These are phyloP conservation scores for Sanghuangporus sanghuang DNA, from an alignment of 1,284 basidiomycete genomes.

Conservation along the genomic window DNA sequence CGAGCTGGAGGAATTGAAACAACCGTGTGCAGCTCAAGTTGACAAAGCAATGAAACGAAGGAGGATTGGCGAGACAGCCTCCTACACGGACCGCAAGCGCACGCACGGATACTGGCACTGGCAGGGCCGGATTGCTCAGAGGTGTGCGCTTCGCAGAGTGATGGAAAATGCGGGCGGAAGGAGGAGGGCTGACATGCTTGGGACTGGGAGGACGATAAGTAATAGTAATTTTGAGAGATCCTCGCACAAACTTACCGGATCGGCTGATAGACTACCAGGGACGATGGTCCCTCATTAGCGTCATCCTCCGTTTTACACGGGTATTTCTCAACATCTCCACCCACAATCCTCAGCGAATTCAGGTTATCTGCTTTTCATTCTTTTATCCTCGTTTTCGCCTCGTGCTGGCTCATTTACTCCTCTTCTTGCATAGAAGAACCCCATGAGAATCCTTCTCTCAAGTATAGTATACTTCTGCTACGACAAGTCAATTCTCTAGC, in stretches of 20 bases:
- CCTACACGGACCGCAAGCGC: neutral
- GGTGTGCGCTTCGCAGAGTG: neutral
- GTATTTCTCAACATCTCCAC: neutral
- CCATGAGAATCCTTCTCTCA: neutral
- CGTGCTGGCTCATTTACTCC: neutral
- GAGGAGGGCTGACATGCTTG: neutral
- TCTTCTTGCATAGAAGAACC: no score
- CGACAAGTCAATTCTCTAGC: neutral
- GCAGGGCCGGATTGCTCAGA: neutral
- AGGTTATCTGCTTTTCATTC: neutral
- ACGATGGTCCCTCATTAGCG: neutral
- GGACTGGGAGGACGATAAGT: neutral
- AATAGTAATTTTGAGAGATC: slow-evolving; percentile 1
- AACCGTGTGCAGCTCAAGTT: slow-evolving; percentile 12
- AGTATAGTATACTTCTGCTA: neutral
- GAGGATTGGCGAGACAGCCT: neutral
- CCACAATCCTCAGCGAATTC: no score
- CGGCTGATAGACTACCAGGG: slow-evolving; percentile 11
- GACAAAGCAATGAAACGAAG: slow-evolving; percentile 13
- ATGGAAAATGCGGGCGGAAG: slow-evolving; percentile 5
- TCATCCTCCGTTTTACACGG: slow-evolving; percentile 2
- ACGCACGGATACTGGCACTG: no score
- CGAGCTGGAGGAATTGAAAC: slow-evolving; percentile 7
- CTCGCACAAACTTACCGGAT: neutral
- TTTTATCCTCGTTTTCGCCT: neutral